Base-by-base conservation (phyloP, 208 protist species). In the Crithidia bombi region DNA sequence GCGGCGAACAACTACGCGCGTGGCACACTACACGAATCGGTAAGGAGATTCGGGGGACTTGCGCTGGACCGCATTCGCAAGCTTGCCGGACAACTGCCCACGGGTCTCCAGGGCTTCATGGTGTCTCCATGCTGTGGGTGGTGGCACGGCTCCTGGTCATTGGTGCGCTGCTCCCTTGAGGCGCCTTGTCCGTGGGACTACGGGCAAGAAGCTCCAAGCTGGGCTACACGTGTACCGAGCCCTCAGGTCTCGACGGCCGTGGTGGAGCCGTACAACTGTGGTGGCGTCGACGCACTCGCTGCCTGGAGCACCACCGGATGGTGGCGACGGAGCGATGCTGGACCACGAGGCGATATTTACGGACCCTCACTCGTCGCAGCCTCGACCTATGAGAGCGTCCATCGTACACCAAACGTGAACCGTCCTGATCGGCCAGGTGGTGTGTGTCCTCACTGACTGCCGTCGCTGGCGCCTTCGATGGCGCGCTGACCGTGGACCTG, bases 101-200 rank as follows among this genome's bases (percentile, higher is more conserved):
- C 90, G 25, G 95, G 98, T 73, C 95, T 99, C 5, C 98, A 99
- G 89, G 98, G 98, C 75, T 99, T 99, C 95, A 71, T 99, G 32
- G 82, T 99, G 33, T 99, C n/a, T 98, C 91, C 96, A 99, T 90
- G 88, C 97, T 65, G 93, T 99, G 74, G 98, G 98, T 81, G 98
- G 98, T 81, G 98, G 98, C 78, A 99, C 98, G 39, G 98, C 98
- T 70, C 99, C 98, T 54, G 98, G 98, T 78, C 94, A n/a, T 99
- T 54, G 96, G 91, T 68, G 85, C 98, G 7, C 92, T 99, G 15
- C 89, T 99, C 10, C 83, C n/a, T n/a, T 99, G 38, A 96, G 99
- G 86, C 88, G 96, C 69, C 90, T n/a, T 99, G 26, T 98, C 96
- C 26, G 69, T 65, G 43, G n/a, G 65, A 71, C 54, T 71, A 71